Evolutionary conservation across 495 filamentous ascomycete species (phyloP).

Genomic region (Lentithecium fluviatile): DNA sequence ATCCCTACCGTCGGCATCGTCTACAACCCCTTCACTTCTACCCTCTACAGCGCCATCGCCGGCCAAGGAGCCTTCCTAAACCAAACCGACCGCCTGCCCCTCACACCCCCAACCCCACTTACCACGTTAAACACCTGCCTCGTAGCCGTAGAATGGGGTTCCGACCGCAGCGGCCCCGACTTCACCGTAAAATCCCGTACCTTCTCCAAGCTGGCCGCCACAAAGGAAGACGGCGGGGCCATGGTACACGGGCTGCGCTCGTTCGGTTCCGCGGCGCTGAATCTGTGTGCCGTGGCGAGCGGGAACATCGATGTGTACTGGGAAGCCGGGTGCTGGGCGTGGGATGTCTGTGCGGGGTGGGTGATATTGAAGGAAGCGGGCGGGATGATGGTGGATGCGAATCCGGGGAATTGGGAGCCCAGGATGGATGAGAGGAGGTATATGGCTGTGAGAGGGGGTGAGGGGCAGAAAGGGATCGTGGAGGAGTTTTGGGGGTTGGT

Average conservation of each 20-base stretch:
- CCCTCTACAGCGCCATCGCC: slow-evolving; percentile 67
- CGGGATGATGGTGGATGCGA: slow-evolving; percentile 74
- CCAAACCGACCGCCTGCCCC: slow-evolving; percentile 53
- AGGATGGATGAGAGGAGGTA: slow-evolving; percentile 75
- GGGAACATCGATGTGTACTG: slow-evolving; percentile 83
- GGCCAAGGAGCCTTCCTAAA: slow-evolving; percentile 69
- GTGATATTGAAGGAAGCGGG: slow-evolving; percentile 83
- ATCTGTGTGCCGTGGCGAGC: slow-evolving; percentile 75
- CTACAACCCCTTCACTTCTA: slow-evolving; percentile 74
- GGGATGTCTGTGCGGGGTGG: slow-evolving; percentile 94
- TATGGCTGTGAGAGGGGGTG: slow-evolving; percentile 68
- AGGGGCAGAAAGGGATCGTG: slow-evolving; percentile 71
- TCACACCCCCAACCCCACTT: slow-evolving; percentile 53
- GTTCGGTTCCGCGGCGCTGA: slow-evolving; percentile 79
- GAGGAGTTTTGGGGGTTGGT: slow-evolving; percentile 76
- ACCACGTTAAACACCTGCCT: slow-evolving; percentile 60
- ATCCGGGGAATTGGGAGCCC: slow-evolving; percentile 73
- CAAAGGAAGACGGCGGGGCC: slow-evolving; percentile 64
- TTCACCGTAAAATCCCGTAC: slow-evolving; percentile 70
- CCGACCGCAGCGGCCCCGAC: slow-evolving; percentile 68
- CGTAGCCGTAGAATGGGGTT: slow-evolving; percentile 77
- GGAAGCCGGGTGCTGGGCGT: slow-evolving; percentile 93
- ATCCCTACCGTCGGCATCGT: slow-evolving; percentile 73
- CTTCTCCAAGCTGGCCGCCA: slow-evolving; percentile 62
- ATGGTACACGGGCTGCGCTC: slow-evolving; percentile 82